Percentiles rank a stretch among this genome's conserved stretches.
Conservation (phyloP, 768 basidiomycete genomes). For the Suillus occidentalis region DNA sequence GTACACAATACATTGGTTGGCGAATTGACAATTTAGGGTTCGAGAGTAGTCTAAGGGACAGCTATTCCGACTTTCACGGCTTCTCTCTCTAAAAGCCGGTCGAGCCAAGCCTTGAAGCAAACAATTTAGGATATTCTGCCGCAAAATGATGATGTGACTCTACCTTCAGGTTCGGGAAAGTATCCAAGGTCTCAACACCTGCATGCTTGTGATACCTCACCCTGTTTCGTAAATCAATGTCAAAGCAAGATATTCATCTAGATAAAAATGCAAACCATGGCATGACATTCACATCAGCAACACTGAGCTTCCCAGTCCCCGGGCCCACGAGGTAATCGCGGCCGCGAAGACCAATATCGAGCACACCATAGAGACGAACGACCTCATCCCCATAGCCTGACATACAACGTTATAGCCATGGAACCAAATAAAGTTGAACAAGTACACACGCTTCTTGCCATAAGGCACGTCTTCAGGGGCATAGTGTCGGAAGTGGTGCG, state of each 20-base stretch:
- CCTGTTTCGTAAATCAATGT: slow-evolving; percentile 38
- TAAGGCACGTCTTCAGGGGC: slow-evolving; percentile 72
- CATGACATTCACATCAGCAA: slow-evolving; percentile 72
- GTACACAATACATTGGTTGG: not conserved
- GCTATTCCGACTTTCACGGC: slow-evolving; percentile 25
- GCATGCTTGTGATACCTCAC: slow-evolving; percentile 47
- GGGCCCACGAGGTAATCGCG: slow-evolving; percentile 83
- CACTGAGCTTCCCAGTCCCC: slow-evolving; percentile 60
- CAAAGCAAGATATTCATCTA: not conserved
- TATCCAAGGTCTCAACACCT: slow-evolving; percentile 57
- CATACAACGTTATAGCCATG: slow-evolving; percentile 20
- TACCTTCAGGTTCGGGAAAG: slow-evolving; percentile 65
- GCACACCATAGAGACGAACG: slow-evolving; percentile 77
- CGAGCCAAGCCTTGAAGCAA: slow-evolving; percentile 28
- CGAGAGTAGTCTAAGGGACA: slow-evolving; percentile 10
- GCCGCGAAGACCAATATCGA: slow-evolving; percentile 71
- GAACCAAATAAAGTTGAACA: not conserved
- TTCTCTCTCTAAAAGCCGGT: slow-evolving; percentile 25
- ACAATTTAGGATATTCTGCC: not conserved
- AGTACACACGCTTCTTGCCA: slow-evolving; percentile 56
- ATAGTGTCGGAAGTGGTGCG: slow-evolving; percentile 67
- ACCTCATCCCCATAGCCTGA: slow-evolving; percentile 81
- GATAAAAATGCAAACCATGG: slow-evolving; percentile 50
- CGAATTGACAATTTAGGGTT: not conserved
- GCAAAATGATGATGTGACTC: not conserved